Evolutionary conservation across 1,139 yeast genomes (phyloP).

Genomic region (Suhomyces panamericanus): DNA sequence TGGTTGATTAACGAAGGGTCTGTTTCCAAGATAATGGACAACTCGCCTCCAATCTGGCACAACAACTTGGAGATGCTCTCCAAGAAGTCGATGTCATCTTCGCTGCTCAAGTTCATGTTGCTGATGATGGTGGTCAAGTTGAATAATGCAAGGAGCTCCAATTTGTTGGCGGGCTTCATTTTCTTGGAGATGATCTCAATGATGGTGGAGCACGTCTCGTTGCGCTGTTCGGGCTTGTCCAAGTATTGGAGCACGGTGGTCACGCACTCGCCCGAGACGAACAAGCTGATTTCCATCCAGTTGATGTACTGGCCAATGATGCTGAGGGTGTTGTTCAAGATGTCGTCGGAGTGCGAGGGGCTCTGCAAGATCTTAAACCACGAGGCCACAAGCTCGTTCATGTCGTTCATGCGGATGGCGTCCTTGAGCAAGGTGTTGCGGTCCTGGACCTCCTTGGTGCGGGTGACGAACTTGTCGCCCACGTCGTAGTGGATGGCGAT

Average conservation of each 20-base stretch:
- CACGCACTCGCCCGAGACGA: conserved; percentile 68
- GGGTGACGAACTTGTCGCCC: conserved; percentile 82
- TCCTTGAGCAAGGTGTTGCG: conserved; percentile 78
- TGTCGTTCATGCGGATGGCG: conserved; percentile 72
- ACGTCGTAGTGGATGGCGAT: conserved; percentile 83
- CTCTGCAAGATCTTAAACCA: conserved; percentile 64
- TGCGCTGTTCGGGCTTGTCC: conserved; percentile 45
- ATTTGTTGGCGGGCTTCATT: conserved; percentile 85
- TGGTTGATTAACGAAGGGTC: conserved; percentile 46
- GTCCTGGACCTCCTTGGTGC: conserved; percentile 61
- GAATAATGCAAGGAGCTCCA: conserved; percentile 70
- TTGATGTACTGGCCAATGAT: conserved; percentile 85
- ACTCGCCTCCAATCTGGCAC: conserved; percentile 74
- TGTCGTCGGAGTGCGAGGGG: conserved; percentile 39
- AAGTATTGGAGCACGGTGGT: conserved; percentile 63
- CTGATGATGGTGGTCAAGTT: conserved; percentile 60
- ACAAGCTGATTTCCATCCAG: conserved; percentile 90
- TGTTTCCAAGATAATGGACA: conserved; percentile 61
- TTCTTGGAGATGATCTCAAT: conserved; percentile 84
- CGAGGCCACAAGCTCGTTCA: conserved; percentile 60
- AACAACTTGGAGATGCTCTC: conserved; percentile 76
- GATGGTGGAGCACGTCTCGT: conserved; percentile 70
- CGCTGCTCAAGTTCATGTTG: conserved; percentile 35
- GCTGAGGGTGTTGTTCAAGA: conserved; percentile 58
- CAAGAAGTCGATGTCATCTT: conserved; percentile 64